Base-by-base conservation (phyloP, 106 monocot genomes). In the Hemerocallis citrina region DNA sequence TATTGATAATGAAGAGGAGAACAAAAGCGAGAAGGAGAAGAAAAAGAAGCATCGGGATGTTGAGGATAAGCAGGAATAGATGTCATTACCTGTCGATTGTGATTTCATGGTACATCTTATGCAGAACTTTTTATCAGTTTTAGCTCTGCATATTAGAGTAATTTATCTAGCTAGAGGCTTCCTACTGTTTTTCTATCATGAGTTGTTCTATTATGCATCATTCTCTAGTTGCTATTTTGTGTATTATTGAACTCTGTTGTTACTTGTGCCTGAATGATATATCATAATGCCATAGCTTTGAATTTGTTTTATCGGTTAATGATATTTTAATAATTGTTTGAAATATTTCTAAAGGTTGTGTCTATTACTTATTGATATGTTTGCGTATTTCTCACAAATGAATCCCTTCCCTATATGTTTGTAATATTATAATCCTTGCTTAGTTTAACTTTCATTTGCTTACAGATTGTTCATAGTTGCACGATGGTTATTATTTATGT, bases 41-140 rank as follows among this genome's bases (percentile, higher is more conserved):
- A 89, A 89, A 57, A 88, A 88, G 77, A 89, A 84, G 45, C 62
- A 69, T 56, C 63, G 55, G 55, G 78, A 85, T 47, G 65, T 46
- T 19, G 82, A 71, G 16, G 61, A 67, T 29, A 50, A 52, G 48
- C 45, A 55, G 34, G 63, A 63, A 32, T 63, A 59, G 44, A 25
- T 57, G 16, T 16, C 17, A 6, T 55, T 33, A n/a, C 16, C 8
- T 1, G 4, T 55, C 32, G 32, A 19, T 2, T 57, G 57, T 36
- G n/a, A 34, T 36, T 31, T 22, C 2, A 35, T 35, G 21, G 19
- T 36, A 57, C 22, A 32, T 35, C 21, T 36, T 57, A 31, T 57
- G 35, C 57, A 57, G 34, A 57, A 57, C 19, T 36, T 21, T 36
- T 6, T 11, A 35, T 36, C 19, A 57, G 10, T 22, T 55, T 57